A percentile compares a stretch with the other conserved stretches of the same genome.
phyloP scores from a whole-genome alignment of 768 basidiomycete species.

The Tricholoma furcatifolium region DNA sequence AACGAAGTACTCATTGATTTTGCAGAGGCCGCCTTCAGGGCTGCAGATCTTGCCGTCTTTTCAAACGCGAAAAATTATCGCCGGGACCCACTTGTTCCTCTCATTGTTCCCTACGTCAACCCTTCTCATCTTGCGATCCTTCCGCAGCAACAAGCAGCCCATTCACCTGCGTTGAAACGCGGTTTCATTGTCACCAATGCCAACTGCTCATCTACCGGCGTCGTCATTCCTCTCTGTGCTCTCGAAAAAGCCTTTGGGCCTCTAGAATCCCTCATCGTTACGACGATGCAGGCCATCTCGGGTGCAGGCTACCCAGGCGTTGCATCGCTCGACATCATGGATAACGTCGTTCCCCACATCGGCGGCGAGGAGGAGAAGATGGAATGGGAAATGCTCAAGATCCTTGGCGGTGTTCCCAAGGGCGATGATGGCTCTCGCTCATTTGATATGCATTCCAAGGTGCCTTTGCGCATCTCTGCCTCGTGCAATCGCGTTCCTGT shows the following conservation, averaged over 20 bases:
- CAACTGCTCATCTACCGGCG: slow-evolving; percentile 95
- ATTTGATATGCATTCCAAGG: slow-evolving; percentile 84
- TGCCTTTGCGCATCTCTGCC: slow-evolving; percentile 87
- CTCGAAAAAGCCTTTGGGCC: slow-evolving; percentile 92
- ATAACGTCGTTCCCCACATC: slow-evolving; percentile 96
- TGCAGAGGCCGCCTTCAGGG: slow-evolving; percentile 81
- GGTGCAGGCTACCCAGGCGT: slow-evolving; percentile 98
- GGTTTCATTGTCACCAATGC: slow-evolving; percentile 99
- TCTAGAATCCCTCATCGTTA: slow-evolving; percentile 87
- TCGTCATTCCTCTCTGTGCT: slow-evolving; percentile 87
- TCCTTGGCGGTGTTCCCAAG: slow-evolving; percentile 77
- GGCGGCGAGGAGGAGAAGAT: slow-evolving; percentile 96
- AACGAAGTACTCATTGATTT: slow-evolving; percentile 2
- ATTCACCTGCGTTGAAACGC: slow-evolving; percentile 64
- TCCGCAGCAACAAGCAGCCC: slow-evolving; percentile 72
- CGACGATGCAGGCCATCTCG: slow-evolving; percentile 97
- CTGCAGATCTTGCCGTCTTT: slow-evolving; percentile 88
- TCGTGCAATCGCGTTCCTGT: slow-evolving; percentile 95
- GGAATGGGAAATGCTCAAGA: slow-evolving; percentile 98
- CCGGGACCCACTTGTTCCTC: slow-evolving; percentile 87
- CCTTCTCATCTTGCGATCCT: slow-evolving; percentile 81
- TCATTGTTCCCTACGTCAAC: slow-evolving; percentile 97
- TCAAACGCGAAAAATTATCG: slow-evolving; percentile 98
- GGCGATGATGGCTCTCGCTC: slow-evolving; percentile 52
- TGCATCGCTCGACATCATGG: slow-evolving; percentile 83